Evolutionary conservation across 2,329 filamentous ascomycete species (phyloP).

Genomic region (Mollisia scopiformis): DNA sequence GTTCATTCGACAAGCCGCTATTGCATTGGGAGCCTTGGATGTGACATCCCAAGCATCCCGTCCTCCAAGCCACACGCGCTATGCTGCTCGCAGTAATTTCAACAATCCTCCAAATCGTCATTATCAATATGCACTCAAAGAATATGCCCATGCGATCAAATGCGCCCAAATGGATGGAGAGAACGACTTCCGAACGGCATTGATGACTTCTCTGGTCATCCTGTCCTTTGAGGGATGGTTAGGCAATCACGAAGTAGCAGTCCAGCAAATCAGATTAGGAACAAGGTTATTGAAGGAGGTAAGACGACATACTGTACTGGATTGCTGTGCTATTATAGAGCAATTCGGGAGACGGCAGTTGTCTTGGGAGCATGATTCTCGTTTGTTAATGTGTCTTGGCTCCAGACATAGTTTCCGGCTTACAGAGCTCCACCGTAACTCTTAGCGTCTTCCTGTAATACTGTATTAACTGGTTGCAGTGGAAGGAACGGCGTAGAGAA

Average conservation of each 20-base stretch:
- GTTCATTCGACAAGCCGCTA: slow-evolving; percentile 63
- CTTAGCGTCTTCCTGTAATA: too few relatives aligned
- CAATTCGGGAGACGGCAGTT: too few relatives aligned
- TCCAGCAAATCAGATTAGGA: slow-evolving; percentile 60
- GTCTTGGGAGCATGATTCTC: too few relatives aligned
- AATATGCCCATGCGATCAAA: slow-evolving; percentile 59
- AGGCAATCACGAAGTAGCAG: slow-evolving; percentile 62
- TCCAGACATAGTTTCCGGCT: too few relatives aligned
- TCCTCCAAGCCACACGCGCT: too few relatives aligned
- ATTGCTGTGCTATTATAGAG: too few relatives aligned
- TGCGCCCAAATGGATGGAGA: slow-evolving; percentile 46
- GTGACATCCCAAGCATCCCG: slow-evolving; percentile 66
- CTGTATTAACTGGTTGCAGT: too few relatives aligned
- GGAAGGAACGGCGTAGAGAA: slow-evolving; percentile 8
- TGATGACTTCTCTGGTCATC: slow-evolving; percentile 65
- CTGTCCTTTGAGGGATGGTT: slow-evolving; percentile 68
- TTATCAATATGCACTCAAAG: slow-evolving; percentile 59
- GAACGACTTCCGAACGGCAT: slow-evolving; percentile 47
- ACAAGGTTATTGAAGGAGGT: slow-evolving; percentile 11
- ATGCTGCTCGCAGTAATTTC: slow-evolving; percentile 25
- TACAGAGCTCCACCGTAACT: too few relatives aligned
- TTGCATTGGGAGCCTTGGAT: slow-evolving; percentile 66
- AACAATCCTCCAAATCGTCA: slow-evolving; percentile 46
- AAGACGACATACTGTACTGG: too few relatives aligned
- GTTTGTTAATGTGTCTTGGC: too few relatives aligned